Base-by-base conservation (phyloP, 208 protist species). In the Wallacemonas sp. region DNA sequence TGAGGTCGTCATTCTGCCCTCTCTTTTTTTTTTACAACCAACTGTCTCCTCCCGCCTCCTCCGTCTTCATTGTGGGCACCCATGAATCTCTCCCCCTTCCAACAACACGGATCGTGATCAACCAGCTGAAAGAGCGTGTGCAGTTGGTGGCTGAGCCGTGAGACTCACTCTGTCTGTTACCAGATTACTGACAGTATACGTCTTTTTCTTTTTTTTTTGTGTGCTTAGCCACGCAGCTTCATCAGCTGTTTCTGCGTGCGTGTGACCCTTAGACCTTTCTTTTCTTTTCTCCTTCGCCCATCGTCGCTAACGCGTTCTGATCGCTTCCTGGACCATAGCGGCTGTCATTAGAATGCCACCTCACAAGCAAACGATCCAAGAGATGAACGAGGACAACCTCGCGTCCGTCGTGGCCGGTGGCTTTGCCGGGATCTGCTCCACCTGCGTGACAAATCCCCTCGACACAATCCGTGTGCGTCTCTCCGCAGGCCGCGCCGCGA, bases 401-500 rank as follows among this genome's bases (percentile, higher is more conserved):
- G 83, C 77, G 6, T 94, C 85, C 27, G 79, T 94, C 26, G 76
- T 86, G 10, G 85, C 85, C 1, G 91, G 91, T 36, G 85, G 87
- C 48, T 87, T 96, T 26, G 86, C 91, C 8, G 91, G 91, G n/a
- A 59, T 92, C 0, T 93, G 84, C 64, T 94, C 87, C n/a, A 96
- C 91, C 0, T 87, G 76, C 37, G 83, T 90, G 12, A 94, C 85
- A 12, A 96, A 96, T 76, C 91, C 91, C 2, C 83, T 96, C 15
- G 91, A 96, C 68, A 93, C 87, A 10, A 87, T 96, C 32, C 91
- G 91, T 50, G 86, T 93, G 37, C 85, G 91, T 27, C 79, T 96
- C 24, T 87, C 83, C 1, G 68, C 86, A 0, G 84, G 81, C 22
- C 76, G 87, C 12, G 52, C 64, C 2, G 87, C 86, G n/a, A 93